Conservation (phyloP, 2,329 filamentous ascomycete genomes). For the Penicillium polonicum region DNA sequence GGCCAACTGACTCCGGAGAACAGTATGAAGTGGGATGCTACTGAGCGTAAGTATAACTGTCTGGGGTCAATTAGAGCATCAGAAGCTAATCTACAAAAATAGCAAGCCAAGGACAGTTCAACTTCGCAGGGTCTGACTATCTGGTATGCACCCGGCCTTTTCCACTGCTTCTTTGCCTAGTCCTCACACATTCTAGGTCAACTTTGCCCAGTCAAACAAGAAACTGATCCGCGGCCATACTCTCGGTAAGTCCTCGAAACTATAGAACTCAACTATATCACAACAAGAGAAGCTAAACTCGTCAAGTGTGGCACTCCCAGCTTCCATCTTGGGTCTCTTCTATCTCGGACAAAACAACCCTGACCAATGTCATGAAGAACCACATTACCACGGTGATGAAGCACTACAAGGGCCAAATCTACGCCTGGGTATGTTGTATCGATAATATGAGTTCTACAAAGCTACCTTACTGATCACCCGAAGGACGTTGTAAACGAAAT, state of each 20-base stretch:
- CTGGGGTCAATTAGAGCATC: not conserved
- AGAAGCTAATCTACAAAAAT: not conserved
- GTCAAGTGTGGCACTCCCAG: constrained; percentile 40
- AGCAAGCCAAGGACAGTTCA: not conserved
- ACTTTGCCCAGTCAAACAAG: constrained; percentile 39
- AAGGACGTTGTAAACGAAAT: constrained; percentile 37
- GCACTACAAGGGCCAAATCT: constrained; percentile 37
- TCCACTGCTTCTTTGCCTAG: constrained; percentile 34
- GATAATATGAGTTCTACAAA: not conserved
- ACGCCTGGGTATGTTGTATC: constrained; percentile 34
- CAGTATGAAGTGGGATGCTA: constrained; percentile 63
- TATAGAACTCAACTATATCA: constrained; percentile 25
- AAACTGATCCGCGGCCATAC: constrained; percentile 63
- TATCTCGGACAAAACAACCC: constrained; percentile 51
- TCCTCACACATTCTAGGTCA: constrained; percentile 55
- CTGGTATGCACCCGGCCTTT: constrained; percentile 26
- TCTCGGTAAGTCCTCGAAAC: constrained; percentile 45
- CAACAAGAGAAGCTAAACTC: not conserved
- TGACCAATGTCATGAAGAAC: constrained; percentile 54
- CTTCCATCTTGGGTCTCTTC: constrained; percentile 42
- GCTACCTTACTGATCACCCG: not conserved
- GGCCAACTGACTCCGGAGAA: constrained; percentile 65
- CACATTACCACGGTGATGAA: constrained; percentile 38
- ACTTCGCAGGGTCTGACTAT: constrained; percentile 54
- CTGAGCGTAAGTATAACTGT: constrained; percentile 47